Base-by-base conservation (phyloP, 192 early-diverging fungal species). In the Backusella luteola region DNA sequence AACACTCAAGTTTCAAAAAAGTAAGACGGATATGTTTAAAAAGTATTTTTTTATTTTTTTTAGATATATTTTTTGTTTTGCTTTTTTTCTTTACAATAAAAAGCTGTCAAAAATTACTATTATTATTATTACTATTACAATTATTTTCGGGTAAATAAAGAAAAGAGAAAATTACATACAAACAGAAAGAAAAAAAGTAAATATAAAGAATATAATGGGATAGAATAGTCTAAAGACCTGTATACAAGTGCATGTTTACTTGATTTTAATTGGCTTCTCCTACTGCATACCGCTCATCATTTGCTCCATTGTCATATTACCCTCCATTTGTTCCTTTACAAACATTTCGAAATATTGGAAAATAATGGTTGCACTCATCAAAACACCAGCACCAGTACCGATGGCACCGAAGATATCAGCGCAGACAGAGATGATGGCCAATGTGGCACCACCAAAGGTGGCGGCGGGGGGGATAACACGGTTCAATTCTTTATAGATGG, bases 401-500 rank as follows among this genome's bases (percentile, higher is more conserved):
- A 99, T 97, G 26, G 98, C 98, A 53, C 96, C 96, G 56, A 99
- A 86, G 76, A 99, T 90, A 88, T 99, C 98, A 34, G 97, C 98
- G 80, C 92, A 88, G 66, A 99, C 96, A 66, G 95, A 95, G 69
- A 99, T 84, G 21, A 94, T 92, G 67, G 96, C 98, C 81, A 99
- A 94, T 80, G 93, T 94, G 29, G 98, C 92, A 73, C 98, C 98
- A 79, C 98, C 98, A 74, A 99, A 96, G 63, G 94, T 92, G 44
- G 98, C 98, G 73, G 98, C 98, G 67, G 93, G 94, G 19, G 98
- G 98, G 80, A 99, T 99, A 67, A 98, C 92, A 74, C 95, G 92
- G 91, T 99, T 99, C 79, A 99, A 90, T 90, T 99, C 97, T 92
- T 99, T 99, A 91, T 98, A 98, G 93, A 98, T 94, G 69, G 95